Evolutionary conservation across 108 stramenopile species (phyloP).

Genomic region (Pseudonitzschia multiseries): DNA sequence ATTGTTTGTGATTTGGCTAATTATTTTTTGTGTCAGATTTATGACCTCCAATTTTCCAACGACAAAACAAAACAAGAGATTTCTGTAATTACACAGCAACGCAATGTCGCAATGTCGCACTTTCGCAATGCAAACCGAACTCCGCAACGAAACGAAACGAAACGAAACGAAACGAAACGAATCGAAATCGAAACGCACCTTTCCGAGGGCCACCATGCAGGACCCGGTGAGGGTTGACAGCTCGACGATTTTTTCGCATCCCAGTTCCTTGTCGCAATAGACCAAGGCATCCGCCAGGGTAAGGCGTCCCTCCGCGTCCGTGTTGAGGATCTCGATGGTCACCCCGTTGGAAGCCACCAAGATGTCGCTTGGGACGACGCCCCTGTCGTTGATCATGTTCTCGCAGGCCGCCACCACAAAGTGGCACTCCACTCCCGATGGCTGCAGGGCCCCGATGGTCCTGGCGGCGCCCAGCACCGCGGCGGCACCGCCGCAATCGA

Average conservation of each 20-base stretch:
- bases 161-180: no score
- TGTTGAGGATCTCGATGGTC: conserved; percentile 92
- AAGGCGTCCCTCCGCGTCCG: conserved; percentile 94
- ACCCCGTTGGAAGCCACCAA: conserved; percentile 92
- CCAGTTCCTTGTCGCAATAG: conserved; percentile 87
- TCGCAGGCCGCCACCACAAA: conserved; percentile 87
- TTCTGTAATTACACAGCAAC: no score
- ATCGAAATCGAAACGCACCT: background rate
- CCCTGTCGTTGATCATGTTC: conserved; percentile 92
- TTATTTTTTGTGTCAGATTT: no score
- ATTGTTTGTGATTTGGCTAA: no score
- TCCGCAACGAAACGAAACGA: no score
- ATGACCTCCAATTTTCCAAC: no score
- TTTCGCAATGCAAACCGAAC: no score
- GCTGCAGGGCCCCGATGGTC: conserved; percentile 48
- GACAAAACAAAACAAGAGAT: no score
- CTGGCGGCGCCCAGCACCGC: conserved; percentile 75
- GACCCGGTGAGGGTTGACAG: conserved; percentile 90
- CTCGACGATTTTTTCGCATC: conserved; percentile 86
- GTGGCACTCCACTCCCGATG: conserved; percentile 79
- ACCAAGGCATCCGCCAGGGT: conserved; percentile 95
- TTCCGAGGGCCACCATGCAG: conserved; percentile 75
- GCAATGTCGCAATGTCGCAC: no score
- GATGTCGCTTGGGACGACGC: conserved; percentile 87
- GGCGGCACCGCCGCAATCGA: conserved; percentile 94